Percentiles rank a stretch among this genome's conserved stretches.
These are phyloP conservation scores for Rosa multiflora DNA, from an alignment of 306 rosid species.

Conservation along the genomic window DNA sequence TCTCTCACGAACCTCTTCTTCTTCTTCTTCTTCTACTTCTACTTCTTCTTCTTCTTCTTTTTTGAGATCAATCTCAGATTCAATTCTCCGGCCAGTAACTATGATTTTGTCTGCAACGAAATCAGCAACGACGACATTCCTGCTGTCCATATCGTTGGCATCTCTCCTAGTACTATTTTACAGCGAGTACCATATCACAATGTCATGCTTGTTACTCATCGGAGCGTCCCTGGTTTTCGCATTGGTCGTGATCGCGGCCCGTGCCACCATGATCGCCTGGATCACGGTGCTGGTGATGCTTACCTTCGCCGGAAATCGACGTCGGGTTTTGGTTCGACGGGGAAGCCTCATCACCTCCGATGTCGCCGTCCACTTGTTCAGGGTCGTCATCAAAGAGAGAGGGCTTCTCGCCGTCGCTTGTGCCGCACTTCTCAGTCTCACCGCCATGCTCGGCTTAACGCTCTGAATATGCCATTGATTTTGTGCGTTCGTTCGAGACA, in stretches of 20 bases:
- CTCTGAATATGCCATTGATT: background rate
- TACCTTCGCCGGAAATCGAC: conserved; percentile 4
- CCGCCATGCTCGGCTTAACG: background rate
- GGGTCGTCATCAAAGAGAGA: conserved; percentile 5
- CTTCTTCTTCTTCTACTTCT: background rate
- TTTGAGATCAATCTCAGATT: background rate
- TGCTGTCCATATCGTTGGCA: background rate
- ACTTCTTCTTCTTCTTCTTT: background rate
- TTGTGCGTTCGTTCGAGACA: too few species aligned
- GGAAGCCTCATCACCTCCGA: conserved; percentile 5
- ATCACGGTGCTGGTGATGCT: conserved; percentile 14
- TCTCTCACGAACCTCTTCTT: background rate
- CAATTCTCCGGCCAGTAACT: background rate
- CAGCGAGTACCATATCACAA: background rate
- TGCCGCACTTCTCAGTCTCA: background rate
- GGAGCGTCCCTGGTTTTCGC: background rate
- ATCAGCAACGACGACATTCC: background rate
- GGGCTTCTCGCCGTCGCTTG: conserved; percentile 2
- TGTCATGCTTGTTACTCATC: background rate
- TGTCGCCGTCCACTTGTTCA: conserved; percentile 3
- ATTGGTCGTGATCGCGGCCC: conserved; percentile 6
- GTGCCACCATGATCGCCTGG: conserved; percentile 14
- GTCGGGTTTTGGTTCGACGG: conserved; percentile 11
- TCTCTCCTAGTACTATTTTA: background rate
- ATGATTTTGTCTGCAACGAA: background rate